A percentile compares a stretch with the other conserved stretches of the same genome.
These are phyloP conservation scores for Epichloe festucae DNA, from an alignment of 2,329 filamentous ascomycete genomes.

Conservation along the genomic window DNA sequence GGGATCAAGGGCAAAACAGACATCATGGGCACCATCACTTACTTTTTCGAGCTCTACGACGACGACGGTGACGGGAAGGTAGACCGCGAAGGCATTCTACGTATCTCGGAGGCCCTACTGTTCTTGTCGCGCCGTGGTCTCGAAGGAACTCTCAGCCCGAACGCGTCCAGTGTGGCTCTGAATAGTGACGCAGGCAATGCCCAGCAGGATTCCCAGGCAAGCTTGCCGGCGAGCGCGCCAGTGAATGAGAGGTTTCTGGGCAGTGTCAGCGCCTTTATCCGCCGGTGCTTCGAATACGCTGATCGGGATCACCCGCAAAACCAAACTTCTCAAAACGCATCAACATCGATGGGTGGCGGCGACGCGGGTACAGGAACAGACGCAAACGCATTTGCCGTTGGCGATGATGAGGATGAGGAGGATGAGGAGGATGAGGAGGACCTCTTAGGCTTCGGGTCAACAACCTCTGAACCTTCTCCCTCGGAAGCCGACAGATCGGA, in stretches of 20 bases:
- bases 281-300: slow-evolving; percentile 94
- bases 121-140: slow-evolving; percentile 86
- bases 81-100: slow-evolving; percentile 84
- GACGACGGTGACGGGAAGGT: slow-evolving; percentile 84
- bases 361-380: slow-evolving; percentile 27
- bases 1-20: slow-evolving; percentile 86
- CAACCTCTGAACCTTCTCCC: slow-evolving; percentile 23
- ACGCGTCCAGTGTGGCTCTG: slow-evolving; percentile 42
- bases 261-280: slow-evolving; percentile 90
- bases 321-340: slow-evolving; percentile 19
- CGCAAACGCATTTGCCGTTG: slow-evolving; percentile 53
- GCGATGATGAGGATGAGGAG: slow-evolving; percentile 53
- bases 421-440: slow-evolving; percentile 50
- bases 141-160: slow-evolving; percentile 58
- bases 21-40: slow-evolving; percentile 95
- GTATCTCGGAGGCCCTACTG: slow-evolving; percentile 85
- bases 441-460: slow-evolving; percentile 46
- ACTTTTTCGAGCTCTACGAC: slow-evolving; percentile 96
- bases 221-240: slow-evolving; percentile 37
- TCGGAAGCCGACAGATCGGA: slow-evolving; percentile 29
- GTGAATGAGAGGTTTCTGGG: slow-evolving; percentile 81
- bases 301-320: slow-evolving; percentile 72
- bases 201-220: slow-evolving; percentile 21
- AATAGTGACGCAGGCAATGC: slow-evolving; percentile 22
- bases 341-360: slow-evolving; percentile 12